phyloP scores from a whole-genome alignment of 2,329 filamentous ascomycete species.

The Moelleriella libera region DNA sequence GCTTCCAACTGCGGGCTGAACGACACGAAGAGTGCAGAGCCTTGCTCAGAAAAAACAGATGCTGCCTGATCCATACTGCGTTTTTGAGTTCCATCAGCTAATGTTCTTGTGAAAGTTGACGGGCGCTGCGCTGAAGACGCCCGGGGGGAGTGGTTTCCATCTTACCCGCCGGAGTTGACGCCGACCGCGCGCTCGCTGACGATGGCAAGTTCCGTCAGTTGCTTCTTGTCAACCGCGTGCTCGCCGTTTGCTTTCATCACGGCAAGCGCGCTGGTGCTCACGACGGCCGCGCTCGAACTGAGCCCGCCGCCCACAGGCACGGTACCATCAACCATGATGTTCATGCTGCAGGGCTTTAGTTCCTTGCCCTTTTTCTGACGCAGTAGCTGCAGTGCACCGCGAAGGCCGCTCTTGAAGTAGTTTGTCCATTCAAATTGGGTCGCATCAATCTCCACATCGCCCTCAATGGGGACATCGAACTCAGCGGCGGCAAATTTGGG shows the following conservation, averaged over 20 bases:
- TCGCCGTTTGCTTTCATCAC: constrained; percentile 78
- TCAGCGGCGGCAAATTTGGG: constrained; percentile 62
- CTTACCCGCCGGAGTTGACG: constrained; percentile 87
- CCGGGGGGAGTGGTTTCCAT: background rate
- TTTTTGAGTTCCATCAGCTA: no score
- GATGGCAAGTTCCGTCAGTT: constrained; percentile 83
- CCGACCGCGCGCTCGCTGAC: constrained; percentile 89
- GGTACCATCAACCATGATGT: constrained; percentile 79
- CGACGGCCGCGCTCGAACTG: constrained; percentile 87
- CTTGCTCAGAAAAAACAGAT: constrained; percentile 80
- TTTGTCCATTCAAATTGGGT: constrained; percentile 89
- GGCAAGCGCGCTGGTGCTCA: constrained; percentile 77
- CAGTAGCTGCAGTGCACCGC: constrained; percentile 68
- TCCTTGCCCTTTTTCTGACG: constrained; percentile 46
- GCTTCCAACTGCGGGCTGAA: constrained; percentile 72
- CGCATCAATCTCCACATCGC: constrained; percentile 67
- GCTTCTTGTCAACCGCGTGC: constrained; percentile 69
- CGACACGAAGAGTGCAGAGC: constrained; percentile 76
- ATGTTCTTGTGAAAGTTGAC: background rate
- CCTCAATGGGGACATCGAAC: constrained; percentile 53
- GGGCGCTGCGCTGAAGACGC: background rate
- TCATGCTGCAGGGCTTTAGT: constrained; percentile 60
- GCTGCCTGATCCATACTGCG: constrained; percentile 90
- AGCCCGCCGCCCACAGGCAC: constrained; percentile 87
- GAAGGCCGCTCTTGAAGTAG: constrained; percentile 89